phyloP scores from a whole-genome alignment of 179 eudicot genomes.

The Spergularia azorica region DNA sequence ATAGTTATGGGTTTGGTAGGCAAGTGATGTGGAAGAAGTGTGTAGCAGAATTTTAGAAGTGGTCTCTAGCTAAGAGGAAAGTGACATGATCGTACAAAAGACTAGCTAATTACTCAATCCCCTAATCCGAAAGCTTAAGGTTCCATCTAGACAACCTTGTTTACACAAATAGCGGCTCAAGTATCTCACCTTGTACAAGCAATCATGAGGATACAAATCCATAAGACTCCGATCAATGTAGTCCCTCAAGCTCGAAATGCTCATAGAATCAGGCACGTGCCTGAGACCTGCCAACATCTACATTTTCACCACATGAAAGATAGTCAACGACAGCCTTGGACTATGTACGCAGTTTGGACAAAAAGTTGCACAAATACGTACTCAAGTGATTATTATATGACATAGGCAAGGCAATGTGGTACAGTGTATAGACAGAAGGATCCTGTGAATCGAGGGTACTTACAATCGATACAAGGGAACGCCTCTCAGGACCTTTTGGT shows the following conservation, averaged over 20 bases:
- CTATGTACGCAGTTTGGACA: background rate
- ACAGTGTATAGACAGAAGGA: background rate
- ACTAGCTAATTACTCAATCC: too few relatives aligned
- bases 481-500: conserved; percentile 69
- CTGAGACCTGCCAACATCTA: conserved; percentile 88
- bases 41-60: too few relatives aligned
- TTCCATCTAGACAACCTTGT: background rate
- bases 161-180: background rate
- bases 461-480: conserved; percentile 87
- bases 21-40: too few relatives aligned
- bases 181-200: conserved; percentile 74
- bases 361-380: background rate
- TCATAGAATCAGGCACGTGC: conserved; percentile 76
- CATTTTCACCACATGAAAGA: conserved; percentile 26
- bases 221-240: conserved; percentile 74
- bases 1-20: too few relatives aligned
- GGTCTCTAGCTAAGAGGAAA: too few relatives aligned
- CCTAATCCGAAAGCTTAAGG: too few relatives aligned
- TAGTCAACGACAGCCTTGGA: background rate
- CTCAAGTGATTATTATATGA: background rate
- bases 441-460: conserved; percentile 27
- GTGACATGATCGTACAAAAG: too few relatives aligned
- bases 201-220: conserved; percentile 92
- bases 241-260: conserved; percentile 72
- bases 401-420: background rate